These are phyloP conservation scores for Kuraishia borneana DNA, from an alignment of 805 yeast genomes.

Conservation along the genomic window DNA sequence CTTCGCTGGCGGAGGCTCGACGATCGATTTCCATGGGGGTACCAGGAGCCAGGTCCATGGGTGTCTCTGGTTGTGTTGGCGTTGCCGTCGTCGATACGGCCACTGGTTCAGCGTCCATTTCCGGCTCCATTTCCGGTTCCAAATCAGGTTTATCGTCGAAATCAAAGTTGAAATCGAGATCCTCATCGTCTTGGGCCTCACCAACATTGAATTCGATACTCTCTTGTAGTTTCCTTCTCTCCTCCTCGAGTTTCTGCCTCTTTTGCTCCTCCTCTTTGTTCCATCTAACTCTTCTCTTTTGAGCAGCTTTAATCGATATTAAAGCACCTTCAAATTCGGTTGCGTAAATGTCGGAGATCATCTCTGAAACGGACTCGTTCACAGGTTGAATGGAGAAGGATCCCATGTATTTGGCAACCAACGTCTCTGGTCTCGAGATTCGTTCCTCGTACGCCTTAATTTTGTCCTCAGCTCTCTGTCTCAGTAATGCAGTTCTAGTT, in stretches of 20 bases:
- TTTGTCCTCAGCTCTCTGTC: slow-evolving; percentile 23
- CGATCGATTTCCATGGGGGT: too few relatives aligned
- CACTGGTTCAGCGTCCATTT: background rate
- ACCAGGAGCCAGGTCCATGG: background rate
- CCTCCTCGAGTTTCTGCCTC: slow-evolving; percentile 15
- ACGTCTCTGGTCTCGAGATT: slow-evolving; percentile 18
- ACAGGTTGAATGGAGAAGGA: slow-evolving; percentile 13
- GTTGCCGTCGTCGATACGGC: background rate
- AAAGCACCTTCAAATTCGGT: slow-evolving; percentile 11
- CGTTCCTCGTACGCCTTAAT: slow-evolving; percentile 13
- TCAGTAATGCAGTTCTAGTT: slow-evolving; percentile 27
- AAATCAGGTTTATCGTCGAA: slow-evolving; percentile 12
- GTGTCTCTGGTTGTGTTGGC: background rate
- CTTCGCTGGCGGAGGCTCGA: too few relatives aligned
- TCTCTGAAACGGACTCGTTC: slow-evolving; percentile 9
- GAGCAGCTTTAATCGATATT: slow-evolving; percentile 18
- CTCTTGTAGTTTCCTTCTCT: slow-evolving; percentile 7
- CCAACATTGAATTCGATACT: slow-evolving; percentile 11
- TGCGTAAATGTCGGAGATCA: slow-evolving; percentile 8
- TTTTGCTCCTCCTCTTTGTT: slow-evolving; percentile 16
- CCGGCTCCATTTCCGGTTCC: too few relatives aligned
- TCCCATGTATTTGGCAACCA: slow-evolving; percentile 18
- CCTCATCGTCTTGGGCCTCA: slow-evolving; percentile 5
- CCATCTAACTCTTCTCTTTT: slow-evolving; percentile 17
- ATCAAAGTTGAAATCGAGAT: slow-evolving; percentile 17